Evolutionary conservation across 2,329 filamentous ascomycete genomes (phyloP).

Genomic region (Pezizomycotina sp.): DNA sequence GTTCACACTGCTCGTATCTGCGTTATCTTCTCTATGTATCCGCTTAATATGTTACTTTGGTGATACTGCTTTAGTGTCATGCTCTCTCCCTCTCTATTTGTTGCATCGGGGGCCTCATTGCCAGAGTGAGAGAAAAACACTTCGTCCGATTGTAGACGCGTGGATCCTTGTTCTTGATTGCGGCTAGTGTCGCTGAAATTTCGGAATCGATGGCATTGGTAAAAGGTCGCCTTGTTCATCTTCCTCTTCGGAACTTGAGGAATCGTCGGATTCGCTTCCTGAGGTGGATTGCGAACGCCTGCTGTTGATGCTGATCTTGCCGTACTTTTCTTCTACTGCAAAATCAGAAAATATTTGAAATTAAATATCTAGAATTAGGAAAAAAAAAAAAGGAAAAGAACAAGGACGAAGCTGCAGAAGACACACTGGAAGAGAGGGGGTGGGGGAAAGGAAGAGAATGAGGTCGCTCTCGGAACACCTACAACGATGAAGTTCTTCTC

Average conservation of each 20-base stretch:
- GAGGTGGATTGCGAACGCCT: slow-evolving; percentile 26
- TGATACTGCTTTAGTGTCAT: slow-evolving; percentile 84
- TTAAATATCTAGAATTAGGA: slow-evolving; percentile 9
- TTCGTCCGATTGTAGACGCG: slow-evolving; percentile 68
- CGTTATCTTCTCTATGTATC: slow-evolving; percentile 44
- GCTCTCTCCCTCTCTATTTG: slow-evolving; percentile 54
- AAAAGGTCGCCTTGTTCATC: slow-evolving; percentile 75
- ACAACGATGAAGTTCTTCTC: slow-evolving; percentile 65
- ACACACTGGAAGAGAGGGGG: background rate
- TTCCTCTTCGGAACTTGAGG: slow-evolving; percentile 60
- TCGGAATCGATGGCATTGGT: slow-evolving; percentile 73
- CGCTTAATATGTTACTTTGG: slow-evolving; percentile 67
- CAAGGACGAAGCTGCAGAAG: slow-evolving; percentile 21
- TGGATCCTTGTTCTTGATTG: slow-evolving; percentile 80
- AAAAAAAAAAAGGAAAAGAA: slow-evolving; percentile 22
- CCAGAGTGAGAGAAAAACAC: slow-evolving; percentile 62
- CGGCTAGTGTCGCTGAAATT: slow-evolving; percentile 71
- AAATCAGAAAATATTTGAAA: slow-evolving; percentile 21
- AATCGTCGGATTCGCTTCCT: slow-evolving; percentile 45
- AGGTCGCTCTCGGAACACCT: slow-evolving; percentile 30
- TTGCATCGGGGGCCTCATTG: slow-evolving; percentile 28
- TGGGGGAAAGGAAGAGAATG: background rate
- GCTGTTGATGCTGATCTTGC: slow-evolving; percentile 30
- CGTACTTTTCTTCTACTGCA: slow-evolving; percentile 77
- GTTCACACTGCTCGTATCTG: slow-evolving; percentile 39